Base-by-base conservation (phyloP, 257 asterid genomes). In the Thymus mandschuricus region DNA sequence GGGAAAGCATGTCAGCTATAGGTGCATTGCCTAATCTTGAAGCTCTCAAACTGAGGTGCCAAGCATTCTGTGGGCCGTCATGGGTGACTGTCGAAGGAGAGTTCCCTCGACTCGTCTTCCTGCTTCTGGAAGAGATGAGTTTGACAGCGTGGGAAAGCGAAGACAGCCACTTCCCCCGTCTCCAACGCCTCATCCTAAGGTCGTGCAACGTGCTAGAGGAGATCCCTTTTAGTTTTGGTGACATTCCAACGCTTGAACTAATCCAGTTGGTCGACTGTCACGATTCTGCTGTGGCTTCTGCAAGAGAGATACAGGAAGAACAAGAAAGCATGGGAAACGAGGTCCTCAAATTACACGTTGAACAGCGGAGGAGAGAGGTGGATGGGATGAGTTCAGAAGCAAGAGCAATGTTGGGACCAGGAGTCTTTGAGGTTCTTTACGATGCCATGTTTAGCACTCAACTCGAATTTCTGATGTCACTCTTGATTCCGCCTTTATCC, bases 1-100 rank as follows among this genome's bases (percentile, higher is more conserved):
- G 71, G 80, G 51, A 5, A 54, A n/a, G 58, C 31, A 69, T 74
- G 78, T 7, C 63, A 0, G 10, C 33, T 1, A 59, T 74, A 34
- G 78, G 78, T 11, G 33, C 27, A 65, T 45, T 74, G 68, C 72
- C 78, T 1, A 12, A 51, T 50, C 79, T 67, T 60, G 64, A 68
- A 60, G 75, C 58, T 4, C 79, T 75, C 5, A 68, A 61, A 43
- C 69, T 75, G 35, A 13, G 43, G 41, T 3, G 12, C 1, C 13
- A 48, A 11, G 70, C 81, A 9, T 71, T 46, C 60, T 5, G 2
- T 30, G 81, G 69, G n/a, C 1, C 6, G 0, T 9, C 29, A 3
- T 71, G 81, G 77, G 27, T 35, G 58, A 41, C 73, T 0, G 35
- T 41, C 0, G 69, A 59, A 41, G 60, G 4, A 28, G n/a, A 71